Evolutionary conservation across 192 early-diverging fungal species (phyloP).

Genomic region (Linnemannia exigua): DNA sequence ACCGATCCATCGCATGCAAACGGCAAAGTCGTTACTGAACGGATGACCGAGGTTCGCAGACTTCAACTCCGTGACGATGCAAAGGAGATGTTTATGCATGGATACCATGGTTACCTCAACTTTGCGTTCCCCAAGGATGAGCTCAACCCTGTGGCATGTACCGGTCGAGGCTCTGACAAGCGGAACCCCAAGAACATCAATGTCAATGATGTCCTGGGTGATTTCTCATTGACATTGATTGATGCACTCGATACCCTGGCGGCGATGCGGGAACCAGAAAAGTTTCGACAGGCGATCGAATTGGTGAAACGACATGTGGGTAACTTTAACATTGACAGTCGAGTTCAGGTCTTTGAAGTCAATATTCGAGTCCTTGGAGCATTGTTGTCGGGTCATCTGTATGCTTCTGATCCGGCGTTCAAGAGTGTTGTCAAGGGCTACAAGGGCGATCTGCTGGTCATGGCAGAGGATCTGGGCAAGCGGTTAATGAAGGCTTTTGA

Average conservation of each 20-base stretch:
- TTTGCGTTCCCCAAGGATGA: constrained; percentile 94
- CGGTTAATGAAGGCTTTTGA: constrained; percentile 92
- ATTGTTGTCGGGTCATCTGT: constrained; percentile 89
- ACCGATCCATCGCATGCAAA: constrained; percentile 10
- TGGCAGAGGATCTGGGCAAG: constrained; percentile 87
- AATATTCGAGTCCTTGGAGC: constrained; percentile 94
- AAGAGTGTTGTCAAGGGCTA: constrained; percentile 77
- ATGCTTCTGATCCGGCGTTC: constrained; percentile 77
- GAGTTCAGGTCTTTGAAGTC: constrained; percentile 96
- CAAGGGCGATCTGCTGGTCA: constrained; percentile 79
- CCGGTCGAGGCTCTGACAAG: constrained; percentile 79
- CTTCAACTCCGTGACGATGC: constrained; percentile 49
- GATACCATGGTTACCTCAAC: constrained; percentile 83
- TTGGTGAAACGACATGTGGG: constrained; percentile 76
- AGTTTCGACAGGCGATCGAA: constrained; percentile 60
- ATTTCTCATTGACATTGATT: constrained; percentile 93
- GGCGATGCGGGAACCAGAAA: constrained; percentile 51
- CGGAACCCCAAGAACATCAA: constrained; percentile 70
- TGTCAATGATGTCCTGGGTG: constrained; percentile 96
- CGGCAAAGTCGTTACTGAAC: constrained; percentile 42
- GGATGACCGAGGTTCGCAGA: constrained; percentile 41
- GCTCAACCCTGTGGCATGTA: constrained; percentile 89
- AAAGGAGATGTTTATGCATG: constrained; percentile 83
- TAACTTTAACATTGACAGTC: constrained; percentile 84
- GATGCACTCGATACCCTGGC: constrained; percentile 93